A percentile compares a stretch with the other conserved stretches of the same genome.
Evolutionary conservation across 805 yeast genomes (phyloP).

Genomic region (Myxozyma monticola): DNA sequence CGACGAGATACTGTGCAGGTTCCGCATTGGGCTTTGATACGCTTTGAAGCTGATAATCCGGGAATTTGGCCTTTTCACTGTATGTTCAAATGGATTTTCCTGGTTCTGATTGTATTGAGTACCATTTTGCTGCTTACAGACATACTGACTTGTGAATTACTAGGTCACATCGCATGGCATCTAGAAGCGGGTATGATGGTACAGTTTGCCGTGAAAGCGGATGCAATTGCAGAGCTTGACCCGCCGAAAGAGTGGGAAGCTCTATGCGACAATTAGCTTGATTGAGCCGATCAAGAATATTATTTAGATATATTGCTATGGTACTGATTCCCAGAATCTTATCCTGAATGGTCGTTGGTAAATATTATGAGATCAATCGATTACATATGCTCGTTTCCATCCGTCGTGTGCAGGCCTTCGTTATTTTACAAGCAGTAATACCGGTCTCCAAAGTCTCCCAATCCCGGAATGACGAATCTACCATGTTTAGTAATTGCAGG

Average conservation of each 20-base stretch:
- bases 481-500: neutral
- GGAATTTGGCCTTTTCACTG: constrained; percentile 95
- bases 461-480: constrained; percentile 76
- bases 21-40: constrained; percentile 65
- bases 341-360: too few species aligned
- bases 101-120: too few species aligned
- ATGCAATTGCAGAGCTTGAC: constrained; percentile 16
- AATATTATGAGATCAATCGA: too few species aligned
- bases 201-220: constrained; percentile 46
- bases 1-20: constrained; percentile 66
- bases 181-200: constrained; percentile 92
- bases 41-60: constrained; percentile 75
- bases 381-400: too few species aligned
- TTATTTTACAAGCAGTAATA: constrained; percentile 89
- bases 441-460: constrained; percentile 98
- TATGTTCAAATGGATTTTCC: too few species aligned
- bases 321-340: too few species aligned
- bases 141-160: constrained; percentile 59
- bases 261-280: constrained; percentile 13
- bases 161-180: constrained; percentile 97
- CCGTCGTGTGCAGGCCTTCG: too few species aligned
- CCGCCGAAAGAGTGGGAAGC: constrained; percentile 34
- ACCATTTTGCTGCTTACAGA: neutral
- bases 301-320: too few species aligned
- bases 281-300: too few species aligned